phyloP scores from a whole-genome alignment of 2,329 filamentous ascomycete genomes.

The Cladophialophora immunda region DNA sequence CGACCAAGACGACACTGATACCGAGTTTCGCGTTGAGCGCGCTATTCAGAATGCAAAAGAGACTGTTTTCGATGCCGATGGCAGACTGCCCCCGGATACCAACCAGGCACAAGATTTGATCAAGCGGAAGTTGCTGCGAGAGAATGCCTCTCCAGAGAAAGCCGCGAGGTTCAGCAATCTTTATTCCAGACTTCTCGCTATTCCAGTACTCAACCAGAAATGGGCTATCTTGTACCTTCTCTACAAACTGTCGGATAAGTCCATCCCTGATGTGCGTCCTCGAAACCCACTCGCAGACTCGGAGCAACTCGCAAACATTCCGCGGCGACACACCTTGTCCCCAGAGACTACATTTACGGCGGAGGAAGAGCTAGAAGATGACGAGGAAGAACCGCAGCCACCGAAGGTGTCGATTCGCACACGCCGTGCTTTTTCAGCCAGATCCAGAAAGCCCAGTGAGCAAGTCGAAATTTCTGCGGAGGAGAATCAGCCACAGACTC shows the following conservation, averaged over 20 bases:
- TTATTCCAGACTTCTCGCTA: conserved; percentile 85
- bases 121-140: conserved; percentile 83
- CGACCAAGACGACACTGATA: conserved; percentile 71
- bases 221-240: conserved; percentile 96
- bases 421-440: conserved; percentile 15
- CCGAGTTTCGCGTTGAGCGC: conserved; percentile 74
- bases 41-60: conserved; percentile 61
- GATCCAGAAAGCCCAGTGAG: conserved; percentile 15
- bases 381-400: conserved; percentile 1
- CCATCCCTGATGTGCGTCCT: conserved; percentile 58
- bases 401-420: neutral
- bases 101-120: conserved; percentile 94
- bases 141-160: conserved; percentile 75
- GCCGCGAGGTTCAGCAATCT: conserved; percentile 88
- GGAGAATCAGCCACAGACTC: conserved; percentile 2
- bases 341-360: conserved; percentile 21
- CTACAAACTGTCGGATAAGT: conserved; percentile 78
- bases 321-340: conserved; percentile 28
- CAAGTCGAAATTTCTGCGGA: conserved; percentile 12
- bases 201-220: conserved; percentile 93
- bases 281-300: conserved; percentile 49
- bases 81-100: conserved; percentile 58
- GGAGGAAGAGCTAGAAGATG: conserved; percentile 29
- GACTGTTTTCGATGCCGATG: conserved; percentile 51
- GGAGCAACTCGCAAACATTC: conserved; percentile 47